These are phyloP conservation scores for Alternaria sp. DNA, from an alignment of 2,329 filamentous ascomycete species.

Conservation along the genomic window DNA sequence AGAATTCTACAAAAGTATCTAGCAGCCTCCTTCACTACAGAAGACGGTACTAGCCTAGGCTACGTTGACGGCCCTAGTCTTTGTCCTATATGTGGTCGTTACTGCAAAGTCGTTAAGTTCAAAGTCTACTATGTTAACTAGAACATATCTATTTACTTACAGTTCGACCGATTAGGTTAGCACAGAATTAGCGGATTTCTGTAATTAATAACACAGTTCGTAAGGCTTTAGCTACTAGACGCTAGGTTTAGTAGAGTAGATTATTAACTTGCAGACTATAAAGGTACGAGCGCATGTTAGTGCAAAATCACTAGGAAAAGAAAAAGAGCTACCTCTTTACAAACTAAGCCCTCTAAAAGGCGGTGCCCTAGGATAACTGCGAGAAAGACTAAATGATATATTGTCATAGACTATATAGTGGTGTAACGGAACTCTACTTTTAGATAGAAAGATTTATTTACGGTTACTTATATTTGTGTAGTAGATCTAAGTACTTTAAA, in stretches of 20 bases:
- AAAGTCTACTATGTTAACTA: conserved; percentile 17
- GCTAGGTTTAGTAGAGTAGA: conserved; percentile 21
- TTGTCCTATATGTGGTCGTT: conserved; percentile 14
- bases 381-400: not conserved
- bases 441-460: conserved; percentile 1
- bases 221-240: conserved; percentile 21
- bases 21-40: conserved; percentile 16
- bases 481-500: conserved; percentile 2
- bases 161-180: conserved; percentile 12
- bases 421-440: conserved; percentile 3
- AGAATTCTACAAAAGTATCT: conserved; percentile 24
- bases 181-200: conserved; percentile 28
- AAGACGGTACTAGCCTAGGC: conserved; percentile 16
- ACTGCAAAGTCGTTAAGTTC: conserved; percentile 15
- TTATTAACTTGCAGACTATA: conserved; percentile 11
- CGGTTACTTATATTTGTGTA: not conserved
- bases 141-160: conserved; percentile 17
- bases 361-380: not conserved
- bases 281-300: conserved; percentile 9
- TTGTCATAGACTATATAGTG: conserved; percentile 4
- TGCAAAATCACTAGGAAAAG: conserved; percentile 17
- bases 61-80: conserved; percentile 9
- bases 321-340: conserved; percentile 11
- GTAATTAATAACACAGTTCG: conserved; percentile 15
- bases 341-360: conserved; percentile 16